These are phyloP conservation scores for Flaveria floridana DNA, from an alignment of 140 eudicot genomes.

Conservation along the genomic window DNA sequence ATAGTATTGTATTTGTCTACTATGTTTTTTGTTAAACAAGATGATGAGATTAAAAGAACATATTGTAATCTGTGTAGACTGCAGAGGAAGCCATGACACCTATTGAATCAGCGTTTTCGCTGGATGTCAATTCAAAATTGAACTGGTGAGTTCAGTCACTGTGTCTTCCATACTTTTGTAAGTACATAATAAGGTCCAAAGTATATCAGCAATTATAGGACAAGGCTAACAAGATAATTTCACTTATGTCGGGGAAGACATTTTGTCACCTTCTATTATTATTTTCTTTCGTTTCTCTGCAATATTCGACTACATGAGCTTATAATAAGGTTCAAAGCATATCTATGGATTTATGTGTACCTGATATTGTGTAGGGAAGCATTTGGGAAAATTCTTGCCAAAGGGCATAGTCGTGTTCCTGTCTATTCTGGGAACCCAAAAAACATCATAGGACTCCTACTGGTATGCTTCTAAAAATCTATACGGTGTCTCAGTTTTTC, in stretches of 20 bases:
- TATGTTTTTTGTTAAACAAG: slow-evolving; percentile 19
- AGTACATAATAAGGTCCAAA: background rate
- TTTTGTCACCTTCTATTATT: background rate
- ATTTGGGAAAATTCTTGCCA: slow-evolving; percentile 90
- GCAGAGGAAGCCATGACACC: slow-evolving; percentile 99
- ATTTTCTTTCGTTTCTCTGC: background rate
- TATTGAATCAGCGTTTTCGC: slow-evolving; percentile 86
- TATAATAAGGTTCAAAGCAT: background rate
- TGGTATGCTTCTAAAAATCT: slow-evolving; percentile 52
- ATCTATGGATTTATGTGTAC: slow-evolving; percentile 13
- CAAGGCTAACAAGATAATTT: background rate
- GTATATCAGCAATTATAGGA: background rate
- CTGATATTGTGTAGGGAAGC: slow-evolving; percentile 67
- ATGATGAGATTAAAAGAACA: slow-evolving; percentile 8
- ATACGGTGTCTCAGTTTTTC: background rate
- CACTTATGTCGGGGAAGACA: background rate
- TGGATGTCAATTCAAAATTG: slow-evolving; percentile 82
- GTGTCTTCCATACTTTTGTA: slow-evolving; percentile 13
- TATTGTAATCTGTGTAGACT: slow-evolving; percentile 51
- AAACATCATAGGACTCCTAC: slow-evolving; percentile 85
- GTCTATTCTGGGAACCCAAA: slow-evolving; percentile 77
- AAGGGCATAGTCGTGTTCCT: slow-evolving; percentile 97
- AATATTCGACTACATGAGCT: background rate
- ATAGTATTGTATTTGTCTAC: slow-evolving; percentile 8
- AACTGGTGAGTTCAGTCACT: slow-evolving; percentile 61